phyloP scores from a whole-genome alignment of 106 monocot species.

The Xerophyta viscosa region DNA sequence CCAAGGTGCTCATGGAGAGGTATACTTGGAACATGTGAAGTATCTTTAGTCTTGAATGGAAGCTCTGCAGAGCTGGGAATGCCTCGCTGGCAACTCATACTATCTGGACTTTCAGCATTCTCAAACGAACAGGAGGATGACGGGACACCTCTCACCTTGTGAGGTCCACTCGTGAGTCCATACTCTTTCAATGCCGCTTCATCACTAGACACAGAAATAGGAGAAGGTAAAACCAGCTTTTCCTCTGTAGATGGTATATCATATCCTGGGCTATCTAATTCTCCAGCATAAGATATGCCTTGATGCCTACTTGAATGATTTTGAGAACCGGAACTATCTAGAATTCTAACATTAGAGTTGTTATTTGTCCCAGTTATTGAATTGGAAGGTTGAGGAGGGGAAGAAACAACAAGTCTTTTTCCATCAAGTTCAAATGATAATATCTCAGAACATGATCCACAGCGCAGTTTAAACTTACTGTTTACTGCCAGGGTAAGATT shows the following conservation, averaged over 20 bases:
- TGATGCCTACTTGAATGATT: slow-evolving; percentile 12
- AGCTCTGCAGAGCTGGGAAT: slow-evolving; percentile 34
- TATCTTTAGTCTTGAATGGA: slow-evolving; percentile 19
- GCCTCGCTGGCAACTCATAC: slow-evolving; percentile 42
- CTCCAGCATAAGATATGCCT: slow-evolving; percentile 17
- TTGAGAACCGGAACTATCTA: slow-evolving; percentile 2
- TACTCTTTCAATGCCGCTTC: slow-evolving; percentile 35
- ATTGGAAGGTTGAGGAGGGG: slow-evolving; percentile 16
- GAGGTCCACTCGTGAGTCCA: slow-evolving; percentile 33
- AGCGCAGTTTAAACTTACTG: slow-evolving; percentile 44
- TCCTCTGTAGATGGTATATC: slow-evolving; percentile 30
- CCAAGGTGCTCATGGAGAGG: slow-evolving; percentile 68
- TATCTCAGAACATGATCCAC: slow-evolving; percentile 69
- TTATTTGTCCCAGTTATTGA: slow-evolving; percentile 11
- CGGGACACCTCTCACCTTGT: slow-evolving; percentile 42
- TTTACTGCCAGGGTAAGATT: slow-evolving; percentile 22
- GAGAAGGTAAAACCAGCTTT: slow-evolving; percentile 49
- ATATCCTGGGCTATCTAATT: slow-evolving; percentile 22
- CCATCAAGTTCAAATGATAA: slow-evolving; percentile 55
- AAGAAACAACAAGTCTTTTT: slow-evolving; percentile 21
- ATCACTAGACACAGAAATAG: slow-evolving; percentile 27
- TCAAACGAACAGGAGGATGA: slow-evolving; percentile 34
- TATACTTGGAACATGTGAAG: slow-evolving; percentile 46
- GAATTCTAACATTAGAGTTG: slow-evolving; percentile 5
- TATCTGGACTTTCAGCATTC: slow-evolving; percentile 35